Base-by-base conservation (phyloP, 2,329 filamentous ascomycete genomes). In the Aspergillus hiratsukae region DNA sequence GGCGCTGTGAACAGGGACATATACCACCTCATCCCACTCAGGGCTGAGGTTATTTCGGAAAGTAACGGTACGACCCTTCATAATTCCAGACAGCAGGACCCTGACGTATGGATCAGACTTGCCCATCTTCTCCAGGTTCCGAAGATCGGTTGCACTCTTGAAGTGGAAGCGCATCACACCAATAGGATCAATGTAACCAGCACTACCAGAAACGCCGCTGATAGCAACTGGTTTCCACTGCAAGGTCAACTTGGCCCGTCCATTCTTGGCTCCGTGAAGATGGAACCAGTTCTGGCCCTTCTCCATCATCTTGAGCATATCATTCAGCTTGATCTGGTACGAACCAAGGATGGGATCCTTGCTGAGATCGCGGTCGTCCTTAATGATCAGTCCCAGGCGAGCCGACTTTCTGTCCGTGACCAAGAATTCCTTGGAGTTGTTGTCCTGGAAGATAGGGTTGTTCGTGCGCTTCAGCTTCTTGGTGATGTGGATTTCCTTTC, bases 221-320 rank as follows among this genome's bases (percentile, higher is more conserved):
- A 99, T 81, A 6, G 89, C 89, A 25, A 99, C 92, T 1, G 94
- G 93, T 72, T 94, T 96, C 95, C 95, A 99, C 66, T 97, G 88
- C 3, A 95, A 83, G 70, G 84, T 89, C 83, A 99, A 85, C 77
- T 97, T 97, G 58, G 86, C 91, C 63, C 91, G 89, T 29, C 94
- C 94, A 23, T 85, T 87, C 69, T 91, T 89, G 52, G 84, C 87
- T 8, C 90, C 90, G 48, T 88, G 81, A 28, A 99, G 81, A 60
- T 92, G 90, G 79, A 92, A 99, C 94, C 94, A 99, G 65, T 97
- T 91, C 66, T 96, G 90, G 45, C 94, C 93, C 75, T 96, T 94
- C 49, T 87, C 87, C 84, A 90, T 95, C 71, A 92, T 83, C 55
- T 93, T 90, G 27, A 97, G 78, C 84, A 99, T 89, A 66, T 97